These are phyloP conservation scores for Purpureocillium takamizusanense DNA, from an alignment of 2,329 filamentous ascomycete genomes.

Conservation along the genomic window DNA sequence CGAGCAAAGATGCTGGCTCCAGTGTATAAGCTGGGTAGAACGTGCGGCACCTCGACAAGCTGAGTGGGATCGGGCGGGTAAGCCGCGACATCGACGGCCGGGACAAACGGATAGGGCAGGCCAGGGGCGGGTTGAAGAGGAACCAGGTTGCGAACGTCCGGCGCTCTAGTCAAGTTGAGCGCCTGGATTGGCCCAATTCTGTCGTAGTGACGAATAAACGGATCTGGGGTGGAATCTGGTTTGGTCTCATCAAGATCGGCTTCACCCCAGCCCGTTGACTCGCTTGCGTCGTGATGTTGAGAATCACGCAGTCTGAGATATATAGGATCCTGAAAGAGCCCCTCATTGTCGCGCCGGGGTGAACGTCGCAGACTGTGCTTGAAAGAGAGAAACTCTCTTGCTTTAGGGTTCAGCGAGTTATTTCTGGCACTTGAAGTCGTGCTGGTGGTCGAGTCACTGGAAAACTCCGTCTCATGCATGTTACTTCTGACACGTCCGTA, in stretches of 20 bases:
- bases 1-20: neutral
- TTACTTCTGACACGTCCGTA: neutral
- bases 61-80: neutral
- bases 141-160: neutral
- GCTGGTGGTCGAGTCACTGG: neutral
- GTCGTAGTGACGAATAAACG: no score
- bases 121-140: neutral
- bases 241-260: neutral
- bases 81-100: neutral
- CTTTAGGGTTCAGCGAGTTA: constrained; percentile 10
- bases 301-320: no score
- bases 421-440: neutral
- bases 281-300: no score
- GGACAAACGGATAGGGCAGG: neutral
- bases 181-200: no score
- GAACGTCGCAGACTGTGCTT: neutral
- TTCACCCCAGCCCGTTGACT: neutral
- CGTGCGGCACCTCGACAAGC: neutral
- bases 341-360: no score
- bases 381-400: constrained; percentile 9
- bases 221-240: no score
- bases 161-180: no score
- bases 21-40: neutral
- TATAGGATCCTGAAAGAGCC: no score
- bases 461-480: neutral